Percentiles rank a stretch among this genome's conserved stretches.
Evolutionary conservation across 2,329 filamentous ascomycete genomes (phyloP).

Genomic region (Hypocrella siamensis): DNA sequence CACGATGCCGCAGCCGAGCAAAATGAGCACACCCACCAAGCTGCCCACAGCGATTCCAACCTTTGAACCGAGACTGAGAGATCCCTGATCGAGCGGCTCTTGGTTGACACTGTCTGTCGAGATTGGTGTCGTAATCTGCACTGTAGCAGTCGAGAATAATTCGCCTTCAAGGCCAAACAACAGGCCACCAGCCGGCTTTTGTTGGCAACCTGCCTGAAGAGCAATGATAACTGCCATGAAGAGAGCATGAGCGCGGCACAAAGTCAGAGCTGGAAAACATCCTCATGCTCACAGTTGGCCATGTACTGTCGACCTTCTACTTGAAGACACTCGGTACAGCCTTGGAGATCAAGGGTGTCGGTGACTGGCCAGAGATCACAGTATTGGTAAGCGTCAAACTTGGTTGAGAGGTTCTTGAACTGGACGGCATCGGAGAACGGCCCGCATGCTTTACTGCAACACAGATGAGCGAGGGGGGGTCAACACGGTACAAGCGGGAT

Average conservation of each 20-base stretch:
- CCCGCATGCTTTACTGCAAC: slow-evolving; percentile 33
- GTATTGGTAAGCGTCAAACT: slow-evolving; percentile 33
- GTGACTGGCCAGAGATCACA: slow-evolving; percentile 31
- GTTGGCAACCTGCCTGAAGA: slow-evolving; percentile 39
- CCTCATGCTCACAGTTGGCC: slow-evolving; percentile 41
- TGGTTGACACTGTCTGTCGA: slow-evolving; percentile 22
- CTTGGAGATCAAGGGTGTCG: slow-evolving; percentile 18
- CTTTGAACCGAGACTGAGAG: slow-evolving; percentile 36
- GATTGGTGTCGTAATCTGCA: slow-evolving; percentile 35
- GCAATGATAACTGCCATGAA: slow-evolving; percentile 25
- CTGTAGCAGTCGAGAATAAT: slow-evolving; percentile 30
- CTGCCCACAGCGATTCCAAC: slow-evolving; percentile 42
- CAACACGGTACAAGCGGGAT: slow-evolving; percentile 5
- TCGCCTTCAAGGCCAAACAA: slow-evolving; percentile 34
- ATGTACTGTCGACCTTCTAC: slow-evolving; percentile 22
- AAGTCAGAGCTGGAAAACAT: background rate
- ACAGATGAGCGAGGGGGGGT: too few species aligned
- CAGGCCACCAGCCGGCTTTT: slow-evolving; percentile 29
- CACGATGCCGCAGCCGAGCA: slow-evolving; percentile 36
- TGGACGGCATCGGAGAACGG: slow-evolving; percentile 28
- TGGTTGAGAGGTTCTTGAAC: slow-evolving; percentile 31
- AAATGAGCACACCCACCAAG: slow-evolving; percentile 28
- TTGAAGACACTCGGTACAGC: slow-evolving; percentile 32
- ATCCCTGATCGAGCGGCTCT: slow-evolving; percentile 23
- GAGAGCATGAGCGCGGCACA: background rate